phyloP scores from a whole-genome alignment of 1,139 yeast genomes.

The Komagataea norvegica region DNA sequence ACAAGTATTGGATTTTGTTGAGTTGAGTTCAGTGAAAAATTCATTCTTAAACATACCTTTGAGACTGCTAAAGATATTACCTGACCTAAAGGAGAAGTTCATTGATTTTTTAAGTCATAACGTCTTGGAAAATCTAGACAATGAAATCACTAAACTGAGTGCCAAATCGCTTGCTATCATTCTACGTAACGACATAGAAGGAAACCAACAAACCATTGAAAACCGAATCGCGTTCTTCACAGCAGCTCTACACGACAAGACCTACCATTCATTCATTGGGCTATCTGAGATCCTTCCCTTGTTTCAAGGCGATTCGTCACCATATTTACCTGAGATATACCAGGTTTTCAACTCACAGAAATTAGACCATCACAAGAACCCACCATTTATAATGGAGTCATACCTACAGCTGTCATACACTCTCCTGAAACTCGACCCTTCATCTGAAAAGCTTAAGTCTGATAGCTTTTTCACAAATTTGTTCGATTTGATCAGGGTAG shows the following conservation, averaged over 20 bases:
- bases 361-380: conserved; percentile 23
- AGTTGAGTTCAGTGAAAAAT: conserved; percentile 38
- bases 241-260: neutral
- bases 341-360: conserved; percentile 12
- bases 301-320: neutral
- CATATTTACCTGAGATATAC: neutral
- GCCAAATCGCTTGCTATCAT: conserved; percentile 16
- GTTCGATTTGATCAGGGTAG: conserved; percentile 21
- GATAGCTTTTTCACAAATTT: conserved; percentile 14
- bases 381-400: conserved; percentile 18
- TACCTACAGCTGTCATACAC: conserved; percentile 17
- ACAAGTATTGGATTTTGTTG: conserved; percentile 50
- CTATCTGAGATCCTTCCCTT: conserved; percentile 19
- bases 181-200: neutral
- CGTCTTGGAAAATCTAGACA: conserved; percentile 25
- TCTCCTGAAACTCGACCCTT: conserved; percentile 6
- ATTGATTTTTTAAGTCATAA: conserved; percentile 16
- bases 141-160: conserved; percentile 24
- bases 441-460: neutral
- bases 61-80: conserved; percentile 26
- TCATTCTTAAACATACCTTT: conserved; percentile 37
- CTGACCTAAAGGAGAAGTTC: conserved; percentile 26
- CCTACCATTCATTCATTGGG: conserved; percentile 19
- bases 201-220: conserved; percentile 2
- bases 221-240: neutral